phyloP scores from a whole-genome alignment of 805 yeast genomes.

The Candida dajiaensis region DNA sequence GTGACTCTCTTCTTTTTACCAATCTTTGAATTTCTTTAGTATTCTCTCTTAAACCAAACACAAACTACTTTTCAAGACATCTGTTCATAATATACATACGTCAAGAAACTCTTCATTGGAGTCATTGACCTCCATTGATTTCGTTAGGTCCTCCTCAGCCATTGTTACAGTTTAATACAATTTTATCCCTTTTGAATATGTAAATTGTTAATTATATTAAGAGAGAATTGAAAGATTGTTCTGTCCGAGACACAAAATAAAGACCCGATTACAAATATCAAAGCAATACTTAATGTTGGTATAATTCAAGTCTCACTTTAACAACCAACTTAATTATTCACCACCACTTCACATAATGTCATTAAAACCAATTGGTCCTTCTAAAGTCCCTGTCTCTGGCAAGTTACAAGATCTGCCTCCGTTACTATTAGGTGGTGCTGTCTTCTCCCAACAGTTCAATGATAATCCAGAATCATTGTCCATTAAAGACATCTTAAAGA shows the following conservation, averaged over 20 bases:
- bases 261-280: background rate
- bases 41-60: background rate
- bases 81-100: conserved; percentile 10
- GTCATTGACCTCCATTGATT: background rate
- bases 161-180: background rate
- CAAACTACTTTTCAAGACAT: too few relatives aligned
- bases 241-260: too few relatives aligned
- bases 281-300: too few relatives aligned
- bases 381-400: conserved; percentile 16
- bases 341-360: background rate
- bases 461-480: conserved; percentile 60
- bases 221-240: too few relatives aligned
- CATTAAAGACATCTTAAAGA: conserved; percentile 46
- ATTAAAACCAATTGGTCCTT: conserved; percentile 16
- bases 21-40: conserved; percentile 28
- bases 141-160: background rate
- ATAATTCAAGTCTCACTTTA: too few relatives aligned
- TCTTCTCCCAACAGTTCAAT: conserved; percentile 75
- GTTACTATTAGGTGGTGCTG: conserved; percentile 82
- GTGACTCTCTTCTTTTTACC: conserved; percentile 64
- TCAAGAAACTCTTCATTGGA: conserved; percentile 9
- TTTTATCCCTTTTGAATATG: too few relatives aligned
- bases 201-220: too few relatives aligned
- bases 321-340: background rate
- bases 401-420: conserved; percentile 39